Percentiles rank a stretch among this genome's conserved stretches.
Evolutionary conservation across 768 basidiomycete species (phyloP).

Genomic region (Tricholoma matsutake): DNA sequence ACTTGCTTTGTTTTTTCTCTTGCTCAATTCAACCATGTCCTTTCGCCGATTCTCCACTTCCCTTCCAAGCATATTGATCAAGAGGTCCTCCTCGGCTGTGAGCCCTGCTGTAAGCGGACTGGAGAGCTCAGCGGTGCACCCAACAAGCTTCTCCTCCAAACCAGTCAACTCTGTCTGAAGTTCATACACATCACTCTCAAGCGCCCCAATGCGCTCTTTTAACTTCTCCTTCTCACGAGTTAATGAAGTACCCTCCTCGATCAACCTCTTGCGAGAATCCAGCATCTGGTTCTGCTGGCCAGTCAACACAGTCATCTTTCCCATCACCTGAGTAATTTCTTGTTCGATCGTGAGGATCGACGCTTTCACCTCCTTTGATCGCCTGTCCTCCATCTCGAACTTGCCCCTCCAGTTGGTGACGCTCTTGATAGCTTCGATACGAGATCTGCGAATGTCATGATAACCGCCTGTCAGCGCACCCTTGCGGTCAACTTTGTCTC

Average conservation of each 20-base stretch:
- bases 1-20: conserved; percentile 68
- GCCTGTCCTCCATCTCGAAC: conserved; percentile 59
- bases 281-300: conserved; percentile 70
- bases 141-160: conserved; percentile 58
- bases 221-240: conserved; percentile 70
- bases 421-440: conserved; percentile 82
- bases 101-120: conserved; percentile 76
- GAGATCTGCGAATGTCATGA: conserved; percentile 86
- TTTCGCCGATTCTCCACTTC: conserved; percentile 77
- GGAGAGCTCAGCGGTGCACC: conserved; percentile 65
- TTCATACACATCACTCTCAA: conserved; percentile 69
- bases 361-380: conserved; percentile 71
- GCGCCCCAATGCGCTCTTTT: conserved; percentile 51
- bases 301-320: conserved; percentile 66
- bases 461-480: conserved; percentile 96
- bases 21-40: conserved; percentile 63
- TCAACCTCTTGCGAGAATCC: conserved; percentile 62
- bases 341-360: conserved; percentile 76
- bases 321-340: conserved; percentile 74
- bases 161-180: conserved; percentile 67
- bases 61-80: conserved; percentile 64
- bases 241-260: conserved; percentile 57
- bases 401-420: conserved; percentile 75
- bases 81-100: conserved; percentile 64
- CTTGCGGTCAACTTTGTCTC: conserved; percentile 96